Evolutionary conservation across 306 rosid species (phyloP).

Genomic region (Sindora glabra): DNA sequence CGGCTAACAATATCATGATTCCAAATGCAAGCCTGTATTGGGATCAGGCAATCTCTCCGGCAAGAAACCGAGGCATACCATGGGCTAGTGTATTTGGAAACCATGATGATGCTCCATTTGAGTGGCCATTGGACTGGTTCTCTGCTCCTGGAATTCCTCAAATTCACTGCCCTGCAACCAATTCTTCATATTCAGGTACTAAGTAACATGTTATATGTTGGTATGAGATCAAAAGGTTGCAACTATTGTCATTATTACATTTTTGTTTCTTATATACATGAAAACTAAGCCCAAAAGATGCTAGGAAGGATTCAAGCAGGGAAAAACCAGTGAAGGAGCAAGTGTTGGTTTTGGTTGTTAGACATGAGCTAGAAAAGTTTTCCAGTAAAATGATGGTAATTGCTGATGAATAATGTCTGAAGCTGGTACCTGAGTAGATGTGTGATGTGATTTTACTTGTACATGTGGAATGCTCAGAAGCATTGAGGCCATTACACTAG

Average conservation of each 20-base stretch:
- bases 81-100: conserved; percentile 82
- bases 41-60: conserved; percentile 71
- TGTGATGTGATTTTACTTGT: no score
- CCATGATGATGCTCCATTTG: conserved; percentile 79
- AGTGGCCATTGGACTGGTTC: conserved; percentile 83
- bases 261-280: not conserved
- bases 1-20: conserved; percentile 70
- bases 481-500: no score
- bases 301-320: no score
- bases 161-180: conserved; percentile 29
- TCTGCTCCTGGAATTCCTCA: conserved; percentile 60
- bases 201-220: not conserved
- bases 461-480: no score
- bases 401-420: no score
- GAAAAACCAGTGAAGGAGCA: no score
- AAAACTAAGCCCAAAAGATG: not conserved
- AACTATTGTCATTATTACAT: not conserved
- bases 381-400: no score
- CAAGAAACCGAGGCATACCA: conserved; percentile 61
- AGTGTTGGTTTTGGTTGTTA: no score
- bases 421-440: no score
- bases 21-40: conserved; percentile 74
- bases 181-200: conserved; percentile 45
- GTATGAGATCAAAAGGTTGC: not conserved
- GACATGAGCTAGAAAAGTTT: no score